A percentile compares a stretch with the other conserved stretches of the same genome.
Evolutionary conservation across 345 rosid genomes (phyloP).

Genomic region (Camelina laxa): DNA sequence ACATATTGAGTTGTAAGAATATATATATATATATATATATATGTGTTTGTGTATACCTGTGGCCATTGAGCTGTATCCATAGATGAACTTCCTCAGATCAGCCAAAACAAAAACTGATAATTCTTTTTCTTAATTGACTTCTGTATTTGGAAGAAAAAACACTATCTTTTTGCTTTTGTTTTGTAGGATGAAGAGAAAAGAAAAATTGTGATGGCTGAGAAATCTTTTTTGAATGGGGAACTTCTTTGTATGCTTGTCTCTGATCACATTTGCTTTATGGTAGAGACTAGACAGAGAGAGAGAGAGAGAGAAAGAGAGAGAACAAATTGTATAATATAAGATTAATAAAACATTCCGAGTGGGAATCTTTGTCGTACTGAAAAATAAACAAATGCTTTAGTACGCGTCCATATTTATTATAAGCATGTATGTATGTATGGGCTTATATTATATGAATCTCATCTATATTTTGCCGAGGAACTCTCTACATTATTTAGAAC

Average conservation of each 20-base stretch:
- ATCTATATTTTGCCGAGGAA: neutral
- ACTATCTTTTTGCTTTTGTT: slow-evolving; percentile 3
- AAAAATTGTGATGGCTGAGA: slow-evolving; percentile 45
- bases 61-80: slow-evolving; percentile 99
- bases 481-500: slow-evolving; percentile 3
- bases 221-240: slow-evolving; percentile 50
- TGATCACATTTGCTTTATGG: slow-evolving; percentile 56
- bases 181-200: slow-evolving; percentile 47
- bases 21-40: neutral
- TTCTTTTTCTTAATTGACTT: slow-evolving; percentile 10
- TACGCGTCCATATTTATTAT: slow-evolving; percentile 27
- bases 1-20: slow-evolving; percentile 8
- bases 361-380: slow-evolving; percentile 55
- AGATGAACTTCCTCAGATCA: slow-evolving; percentile 51
- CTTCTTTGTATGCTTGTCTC: slow-evolving; percentile 50
- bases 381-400: slow-evolving; percentile 33
- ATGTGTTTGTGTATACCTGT: slow-evolving; percentile 65
- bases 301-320: slow-evolving; percentile 38
- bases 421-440: slow-evolving; percentile 16
- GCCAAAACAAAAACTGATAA: slow-evolving; percentile 37
- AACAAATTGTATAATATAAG: slow-evolving; percentile 34
- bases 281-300: slow-evolving; percentile 37
- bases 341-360: slow-evolving; percentile 46
- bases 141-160: slow-evolving; percentile 5
- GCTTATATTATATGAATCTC: neutral